Percentiles rank a stretch among this genome's conserved stretches.
phyloP scores from a whole-genome alignment of 495 filamentous ascomycete genomes.

The Aspergillus asperescens region DNA sequence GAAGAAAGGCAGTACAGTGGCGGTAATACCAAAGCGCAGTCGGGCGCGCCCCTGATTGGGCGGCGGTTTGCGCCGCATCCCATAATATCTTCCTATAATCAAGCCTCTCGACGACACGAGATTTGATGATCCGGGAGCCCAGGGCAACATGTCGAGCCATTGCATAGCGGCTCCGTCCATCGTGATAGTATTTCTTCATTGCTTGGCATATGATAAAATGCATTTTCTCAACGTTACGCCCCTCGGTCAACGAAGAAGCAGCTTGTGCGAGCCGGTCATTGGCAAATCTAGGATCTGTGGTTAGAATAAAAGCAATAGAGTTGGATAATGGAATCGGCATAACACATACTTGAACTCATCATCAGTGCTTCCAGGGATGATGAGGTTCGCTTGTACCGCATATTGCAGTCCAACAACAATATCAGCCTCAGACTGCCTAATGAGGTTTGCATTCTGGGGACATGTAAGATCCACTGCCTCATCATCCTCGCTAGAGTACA shows the following conservation, averaged over 20 bases:
- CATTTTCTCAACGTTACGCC: slow-evolving; percentile 65
- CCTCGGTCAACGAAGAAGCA: slow-evolving; percentile 62
- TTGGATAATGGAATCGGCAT: not conserved
- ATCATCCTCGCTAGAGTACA: slow-evolving; percentile 43
- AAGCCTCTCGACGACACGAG: slow-evolving; percentile 50
- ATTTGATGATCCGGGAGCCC: slow-evolving; percentile 64
- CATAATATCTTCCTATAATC: slow-evolving; percentile 68
- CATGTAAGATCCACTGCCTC: slow-evolving; percentile 31
- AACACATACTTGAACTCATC: slow-evolving; percentile 56
- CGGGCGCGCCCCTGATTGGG: slow-evolving; percentile 72
- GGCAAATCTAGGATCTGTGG: slow-evolving; percentile 51
- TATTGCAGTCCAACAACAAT: slow-evolving; percentile 72
- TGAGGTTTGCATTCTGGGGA: slow-evolving; percentile 28
- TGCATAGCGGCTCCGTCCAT: slow-evolving; percentile 58
- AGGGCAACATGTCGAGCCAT: slow-evolving; percentile 73
- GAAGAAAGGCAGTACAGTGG: slow-evolving; percentile 69
- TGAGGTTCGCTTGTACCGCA: slow-evolving; percentile 68
- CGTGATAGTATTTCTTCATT: slow-evolving; percentile 62
- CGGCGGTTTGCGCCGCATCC: slow-evolving; percentile 67
- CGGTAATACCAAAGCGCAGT: slow-evolving; percentile 75
- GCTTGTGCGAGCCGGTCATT: slow-evolving; percentile 82
- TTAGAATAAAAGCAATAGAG: not conserved
- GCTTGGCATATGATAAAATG: slow-evolving; percentile 80
- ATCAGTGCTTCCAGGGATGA: slow-evolving; percentile 69
- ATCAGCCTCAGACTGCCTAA: slow-evolving; percentile 43